Percentiles rank a stretch among this genome's conserved stretches.
Evolutionary conservation across 2,329 filamentous ascomycete species (phyloP).

Genomic region (Talaromyces funiculosus): DNA sequence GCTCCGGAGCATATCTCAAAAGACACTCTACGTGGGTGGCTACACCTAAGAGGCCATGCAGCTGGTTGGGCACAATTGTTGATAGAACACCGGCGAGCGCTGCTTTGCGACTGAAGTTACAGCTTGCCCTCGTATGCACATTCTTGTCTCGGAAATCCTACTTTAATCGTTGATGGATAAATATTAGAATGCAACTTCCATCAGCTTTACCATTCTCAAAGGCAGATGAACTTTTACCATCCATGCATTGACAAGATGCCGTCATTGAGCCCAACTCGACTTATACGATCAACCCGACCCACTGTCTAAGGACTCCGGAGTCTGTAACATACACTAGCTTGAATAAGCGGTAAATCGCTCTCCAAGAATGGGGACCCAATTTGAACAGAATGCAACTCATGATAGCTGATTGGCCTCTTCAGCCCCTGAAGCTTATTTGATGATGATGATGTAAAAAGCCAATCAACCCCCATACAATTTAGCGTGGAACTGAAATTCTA

Average conservation of each 20-base stretch:
- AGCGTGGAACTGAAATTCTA: not conserved
- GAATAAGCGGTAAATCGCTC: not conserved
- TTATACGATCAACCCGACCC: conserved; percentile 1
- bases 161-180: not conserved
- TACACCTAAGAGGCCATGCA: not conserved
- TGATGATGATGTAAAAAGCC: not conserved
- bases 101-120: not conserved
- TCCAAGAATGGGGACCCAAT: not conserved
- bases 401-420: conserved; percentile 1
- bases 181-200: not conserved
- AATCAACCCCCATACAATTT: not conserved
- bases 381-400: not conserved
- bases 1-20: not conserved
- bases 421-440: conserved; percentile 10
- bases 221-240: not conserved
- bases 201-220: not conserved
- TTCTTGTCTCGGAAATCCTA: not conserved
- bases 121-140: not conserved
- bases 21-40: not conserved
- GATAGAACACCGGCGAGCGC: not conserved
- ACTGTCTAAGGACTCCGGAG: conserved; percentile 1
- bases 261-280: conserved; percentile 6
- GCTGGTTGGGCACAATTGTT: not conserved
- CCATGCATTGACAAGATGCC: conserved; percentile 1
- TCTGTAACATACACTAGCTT: conserved; percentile 1